Base-by-base conservation (phyloP, 2,329 filamentous ascomycete genomes). In the Fusarium hostae region DNA sequence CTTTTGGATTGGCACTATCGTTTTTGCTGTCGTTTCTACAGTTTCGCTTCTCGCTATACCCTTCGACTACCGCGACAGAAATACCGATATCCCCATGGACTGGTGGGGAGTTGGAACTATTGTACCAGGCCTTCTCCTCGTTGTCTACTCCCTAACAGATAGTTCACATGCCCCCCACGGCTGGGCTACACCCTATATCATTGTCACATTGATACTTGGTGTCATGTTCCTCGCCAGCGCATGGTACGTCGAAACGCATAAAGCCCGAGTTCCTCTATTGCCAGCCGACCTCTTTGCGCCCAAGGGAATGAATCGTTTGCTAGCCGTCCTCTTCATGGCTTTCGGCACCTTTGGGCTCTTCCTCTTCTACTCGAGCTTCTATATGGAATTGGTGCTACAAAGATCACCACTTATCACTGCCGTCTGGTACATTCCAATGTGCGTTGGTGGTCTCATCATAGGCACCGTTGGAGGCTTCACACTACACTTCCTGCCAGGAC, bases 91-190 rank as follows among this genome's bases (percentile, higher is more conserved):
- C 22, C 60, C 63, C 5, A 92, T 92, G 89, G 90, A 92, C 74
- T 91, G 88, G 86, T 79, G 83, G 43, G 90, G 90, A 2, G 81
- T 84, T 13, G 74, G 80, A 3, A 82, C 88, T 16, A 88, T 88
- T 11, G 82, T 90, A 6, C 81, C 82, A 0, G 90, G 90, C 0
- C 79, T 92, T 5, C 84, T 91, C 13, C 82, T 93, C 18, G 81
- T 92, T 72, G 88, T 92, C 5, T 93, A 90, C 73, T 88, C 91
- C 3, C 85, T 94, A 59, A 92, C 90, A 3, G 88, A 92, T 63
- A 89, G 87, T 39, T 86, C 88, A 1, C 88, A 92, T 76, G 89
- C 89, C 3, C 83, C 86, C 0, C 75, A 86, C 8, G 86, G 88
- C 12, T 93, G 91, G 91, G 82, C 79, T 32, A 91, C 89, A 4